Evolutionary conservation across 2,329 filamentous ascomycete genomes (phyloP).

Genomic region (Aspergillus quadrilineatus): DNA sequence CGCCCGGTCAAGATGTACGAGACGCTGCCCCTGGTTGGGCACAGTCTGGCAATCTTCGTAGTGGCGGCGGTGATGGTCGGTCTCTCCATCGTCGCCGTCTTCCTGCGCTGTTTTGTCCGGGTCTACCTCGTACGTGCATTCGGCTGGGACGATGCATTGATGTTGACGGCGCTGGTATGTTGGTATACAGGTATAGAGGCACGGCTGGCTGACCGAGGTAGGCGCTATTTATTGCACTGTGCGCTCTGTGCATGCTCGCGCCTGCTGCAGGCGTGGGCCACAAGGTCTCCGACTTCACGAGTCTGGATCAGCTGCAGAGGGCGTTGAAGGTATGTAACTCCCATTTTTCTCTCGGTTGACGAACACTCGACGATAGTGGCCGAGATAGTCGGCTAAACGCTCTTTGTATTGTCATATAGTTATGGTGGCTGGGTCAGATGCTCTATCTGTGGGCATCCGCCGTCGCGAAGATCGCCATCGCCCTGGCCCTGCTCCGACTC

Average conservation of each 20-base stretch:
- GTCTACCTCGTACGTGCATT: constrained; percentile 22
- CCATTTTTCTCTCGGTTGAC: not conserved
- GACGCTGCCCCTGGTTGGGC: constrained; percentile 19
- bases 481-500: constrained; percentile 53
- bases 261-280: constrained; percentile 10
- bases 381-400: no score
- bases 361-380: no score
- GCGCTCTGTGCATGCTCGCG: constrained; percentile 9
- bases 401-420: constrained; percentile 12
- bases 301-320: not conserved
- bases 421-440: constrained; percentile 54
- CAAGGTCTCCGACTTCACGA: constrained; percentile 4
- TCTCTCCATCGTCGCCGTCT: constrained; percentile 20
- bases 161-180: constrained; percentile 24
- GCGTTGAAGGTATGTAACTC: constrained; percentile 7
- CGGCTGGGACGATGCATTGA: constrained; percentile 27
- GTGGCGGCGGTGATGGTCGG: constrained; percentile 21
- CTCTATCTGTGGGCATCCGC: constrained; percentile 49
- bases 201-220: not conserved
- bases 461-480: constrained; percentile 52
- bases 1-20: not conserved
- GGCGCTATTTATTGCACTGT: constrained; percentile 6
- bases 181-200: not conserved
- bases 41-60: constrained; percentile 21
- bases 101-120: constrained; percentile 25